These are phyloP conservation scores for Plectranthus barbatus DNA, from an alignment of 257 asterid species.

Conservation along the genomic window DNA sequence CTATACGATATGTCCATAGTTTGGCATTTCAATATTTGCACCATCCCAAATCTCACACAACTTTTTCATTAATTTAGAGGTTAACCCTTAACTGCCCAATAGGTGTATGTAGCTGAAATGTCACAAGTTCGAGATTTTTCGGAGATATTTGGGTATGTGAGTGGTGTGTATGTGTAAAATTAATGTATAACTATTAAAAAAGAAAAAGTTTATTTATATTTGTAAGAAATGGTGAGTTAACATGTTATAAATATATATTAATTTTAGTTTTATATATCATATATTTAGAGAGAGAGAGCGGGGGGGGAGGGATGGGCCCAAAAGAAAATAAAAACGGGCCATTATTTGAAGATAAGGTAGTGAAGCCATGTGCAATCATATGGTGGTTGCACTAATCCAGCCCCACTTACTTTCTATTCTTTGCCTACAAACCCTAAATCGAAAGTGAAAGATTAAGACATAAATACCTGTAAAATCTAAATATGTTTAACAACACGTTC, in stretches of 20 bases:
- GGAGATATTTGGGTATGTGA: too few species aligned
- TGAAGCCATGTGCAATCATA: slow-evolving; percentile 91
- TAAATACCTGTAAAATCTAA: background rate
- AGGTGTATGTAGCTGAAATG: too few species aligned
- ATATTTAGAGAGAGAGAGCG: background rate
- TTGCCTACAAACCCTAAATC: slow-evolving; percentile 25
- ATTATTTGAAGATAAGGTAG: slow-evolving; percentile 39
- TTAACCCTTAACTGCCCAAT: background rate
- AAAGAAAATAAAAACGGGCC: slow-evolving; percentile 18
- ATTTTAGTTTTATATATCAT: too few species aligned
- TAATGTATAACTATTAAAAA: too few species aligned
- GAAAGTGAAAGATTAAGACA: slow-evolving; percentile 33
- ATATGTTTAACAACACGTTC: too few species aligned
- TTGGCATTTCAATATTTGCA: too few species aligned
- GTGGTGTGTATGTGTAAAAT: too few species aligned
- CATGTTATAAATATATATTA: too few species aligned
- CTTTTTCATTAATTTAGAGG: background rate
- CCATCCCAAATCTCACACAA: background rate
- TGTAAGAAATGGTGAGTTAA: too few species aligned
- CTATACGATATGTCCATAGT: too few species aligned
- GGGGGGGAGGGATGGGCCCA: slow-evolving; percentile 20
- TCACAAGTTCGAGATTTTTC: too few species aligned
- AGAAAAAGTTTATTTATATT: background rate
- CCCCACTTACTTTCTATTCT: slow-evolving; percentile 46
- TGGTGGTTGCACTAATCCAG: slow-evolving; percentile 66